These are phyloP conservation scores for Hsuehochloa calcarea DNA, from an alignment of 176 grass and related monocot species.

Conservation along the genomic window DNA sequence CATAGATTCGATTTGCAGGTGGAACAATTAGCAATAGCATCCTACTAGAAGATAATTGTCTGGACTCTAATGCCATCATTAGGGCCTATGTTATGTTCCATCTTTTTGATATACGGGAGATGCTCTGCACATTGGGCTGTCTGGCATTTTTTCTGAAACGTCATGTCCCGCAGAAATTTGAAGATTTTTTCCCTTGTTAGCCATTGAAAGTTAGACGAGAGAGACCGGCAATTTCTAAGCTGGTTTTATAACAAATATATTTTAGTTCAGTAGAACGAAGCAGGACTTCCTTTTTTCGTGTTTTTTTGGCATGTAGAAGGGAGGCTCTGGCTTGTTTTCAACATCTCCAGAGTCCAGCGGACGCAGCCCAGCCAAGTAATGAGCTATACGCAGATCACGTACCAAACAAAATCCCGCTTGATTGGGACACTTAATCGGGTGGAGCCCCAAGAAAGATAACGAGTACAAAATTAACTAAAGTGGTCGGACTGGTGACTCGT, in stretches of 20 bases:
- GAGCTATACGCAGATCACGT: background rate
- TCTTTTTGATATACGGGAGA: background rate
- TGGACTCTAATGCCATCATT: background rate
- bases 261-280: background rate
- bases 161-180: background rate
- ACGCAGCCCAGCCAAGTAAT: background rate
- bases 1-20: slow-evolving; percentile 22
- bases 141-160: background rate
- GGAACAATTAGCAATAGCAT: background rate
- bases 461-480: background rate
- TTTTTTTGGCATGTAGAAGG: background rate
- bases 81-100: background rate
- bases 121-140: background rate
- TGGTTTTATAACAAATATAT: too few species aligned
- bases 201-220: background rate
- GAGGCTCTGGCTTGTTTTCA: background rate
- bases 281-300: background rate
- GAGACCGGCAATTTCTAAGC: background rate
- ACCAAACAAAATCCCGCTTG: background rate
- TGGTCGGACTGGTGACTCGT: background rate
- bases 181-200: background rate
- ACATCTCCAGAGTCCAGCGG: background rate
- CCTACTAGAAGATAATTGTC: background rate
- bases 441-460: background rate
- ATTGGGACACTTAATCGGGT: background rate